Conservation (phyloP, 2,329 filamentous ascomycete species). For the Aspergillus oerlinghausenensis region DNA sequence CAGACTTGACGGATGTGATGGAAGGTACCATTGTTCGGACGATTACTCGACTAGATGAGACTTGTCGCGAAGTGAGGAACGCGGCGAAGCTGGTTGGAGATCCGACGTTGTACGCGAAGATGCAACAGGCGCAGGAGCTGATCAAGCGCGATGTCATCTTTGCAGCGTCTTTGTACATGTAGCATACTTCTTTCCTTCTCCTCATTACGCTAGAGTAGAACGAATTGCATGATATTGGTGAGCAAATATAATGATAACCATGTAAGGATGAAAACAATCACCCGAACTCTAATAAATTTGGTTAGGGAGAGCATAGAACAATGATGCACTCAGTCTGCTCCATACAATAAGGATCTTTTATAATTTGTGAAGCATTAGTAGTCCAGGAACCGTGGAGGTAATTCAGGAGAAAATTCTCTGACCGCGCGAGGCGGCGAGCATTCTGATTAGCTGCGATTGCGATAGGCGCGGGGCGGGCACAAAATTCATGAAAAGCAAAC, state of each 20-base stretch:
- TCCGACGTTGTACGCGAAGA: slow-evolving; percentile 88
- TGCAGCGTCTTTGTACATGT: slow-evolving; percentile 85
- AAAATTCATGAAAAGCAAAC: slow-evolving; percentile 24
- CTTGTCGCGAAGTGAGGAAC: slow-evolving; percentile 95
- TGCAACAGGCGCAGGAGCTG: slow-evolving; percentile 95
- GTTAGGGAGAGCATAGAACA: background rate
- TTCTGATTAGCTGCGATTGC: slow-evolving; percentile 23
- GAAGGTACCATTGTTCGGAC: slow-evolving; percentile 96
- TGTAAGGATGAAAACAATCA: background rate
- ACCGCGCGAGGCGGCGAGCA: slow-evolving; percentile 20
- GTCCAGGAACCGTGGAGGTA: background rate
- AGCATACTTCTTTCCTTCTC: background rate
- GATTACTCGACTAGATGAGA: slow-evolving; percentile 91
- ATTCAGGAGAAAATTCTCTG: slow-evolving; percentile 16
- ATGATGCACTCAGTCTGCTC: background rate
- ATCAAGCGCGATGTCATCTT: slow-evolving; percentile 95
- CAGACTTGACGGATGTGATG: slow-evolving; percentile 88
- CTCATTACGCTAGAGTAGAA: background rate
- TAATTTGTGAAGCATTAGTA: background rate
- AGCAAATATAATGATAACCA: background rate
- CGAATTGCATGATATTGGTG: background rate
- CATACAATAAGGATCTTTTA: background rate
- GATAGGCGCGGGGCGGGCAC: slow-evolving; percentile 23
- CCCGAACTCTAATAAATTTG: background rate
- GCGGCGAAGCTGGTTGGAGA: slow-evolving; percentile 93